These are phyloP conservation scores for Gonapodya prolifera DNA, from an alignment of 192 early-diverging fungal genomes.

Conservation along the genomic window DNA sequence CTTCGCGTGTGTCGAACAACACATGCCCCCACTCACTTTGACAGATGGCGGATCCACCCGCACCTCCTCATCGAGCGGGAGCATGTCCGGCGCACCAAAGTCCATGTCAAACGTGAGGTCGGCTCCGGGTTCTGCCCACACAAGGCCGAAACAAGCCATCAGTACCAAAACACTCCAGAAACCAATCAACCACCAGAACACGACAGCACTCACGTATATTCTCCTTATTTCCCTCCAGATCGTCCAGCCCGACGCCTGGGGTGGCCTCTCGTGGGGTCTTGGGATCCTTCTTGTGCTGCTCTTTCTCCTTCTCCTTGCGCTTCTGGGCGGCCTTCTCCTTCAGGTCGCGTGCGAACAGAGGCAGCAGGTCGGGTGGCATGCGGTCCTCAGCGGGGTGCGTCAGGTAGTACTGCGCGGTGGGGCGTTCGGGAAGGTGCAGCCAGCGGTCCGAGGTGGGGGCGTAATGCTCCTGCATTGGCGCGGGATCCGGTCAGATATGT, in stretches of 20 bases:
- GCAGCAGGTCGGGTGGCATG: slow-evolving; percentile 16
- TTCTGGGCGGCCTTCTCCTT: background rate
- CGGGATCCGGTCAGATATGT: background rate
- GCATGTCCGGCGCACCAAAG: background rate
- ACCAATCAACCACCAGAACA: background rate
- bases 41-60: background rate
- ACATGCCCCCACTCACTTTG: background rate
- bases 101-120: background rate
- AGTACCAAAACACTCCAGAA: background rate
- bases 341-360: background rate
- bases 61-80: background rate
- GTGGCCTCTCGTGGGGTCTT: background rate
- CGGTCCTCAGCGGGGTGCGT: slow-evolving; percentile 14
- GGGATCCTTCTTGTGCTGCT: background rate
- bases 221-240: background rate
- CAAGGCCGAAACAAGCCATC: too few species aligned
- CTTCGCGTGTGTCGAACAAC: background rate
- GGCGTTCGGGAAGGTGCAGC: background rate
- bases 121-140: background rate
- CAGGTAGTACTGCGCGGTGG: slow-evolving; percentile 16
- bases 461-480: background rate
- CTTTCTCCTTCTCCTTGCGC: background rate
- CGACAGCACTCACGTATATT: background rate
- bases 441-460: background rate
- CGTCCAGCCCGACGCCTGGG: background rate